phyloP scores from a whole-genome alignment of 305 asterid species.

The Fraxinus nigra region DNA sequence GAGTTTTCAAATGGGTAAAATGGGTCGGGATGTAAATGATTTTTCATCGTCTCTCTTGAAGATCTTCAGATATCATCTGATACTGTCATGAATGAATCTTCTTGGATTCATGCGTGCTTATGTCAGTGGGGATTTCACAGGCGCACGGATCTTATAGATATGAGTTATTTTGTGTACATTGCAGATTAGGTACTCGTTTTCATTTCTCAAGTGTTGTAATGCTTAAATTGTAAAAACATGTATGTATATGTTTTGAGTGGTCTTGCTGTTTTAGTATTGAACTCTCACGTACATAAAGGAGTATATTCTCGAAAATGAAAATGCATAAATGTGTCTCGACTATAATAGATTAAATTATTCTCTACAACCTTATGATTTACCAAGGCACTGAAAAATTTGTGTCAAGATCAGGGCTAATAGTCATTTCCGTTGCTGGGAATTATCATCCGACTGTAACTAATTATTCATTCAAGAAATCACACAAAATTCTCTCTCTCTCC shows the following conservation, averaged over 20 bases:
- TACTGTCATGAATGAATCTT: not conserved
- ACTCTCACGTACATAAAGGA: not conserved
- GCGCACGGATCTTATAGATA: conserved; percentile 30
- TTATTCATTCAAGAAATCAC: not conserved
- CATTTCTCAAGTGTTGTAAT: conserved; percentile 25
- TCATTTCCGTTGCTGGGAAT: not conserved
- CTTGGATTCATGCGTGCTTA: conserved; percentile 13
- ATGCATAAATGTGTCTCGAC: not conserved
- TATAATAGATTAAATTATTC: not conserved
- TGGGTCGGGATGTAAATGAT: conserved; percentile 77
- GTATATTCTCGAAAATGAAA: not conserved
- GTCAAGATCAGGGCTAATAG: not conserved
- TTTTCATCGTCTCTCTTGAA: not conserved
- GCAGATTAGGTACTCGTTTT: conserved; percentile 19
- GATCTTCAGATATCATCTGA: not conserved
- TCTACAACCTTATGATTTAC: not conserved
- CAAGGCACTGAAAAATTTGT: not conserved
- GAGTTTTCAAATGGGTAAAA: conserved; percentile 86
- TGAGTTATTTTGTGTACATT: conserved; percentile 48
- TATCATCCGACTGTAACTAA: not conserved
- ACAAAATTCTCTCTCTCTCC: not conserved
- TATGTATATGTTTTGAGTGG: conserved; percentile 20
- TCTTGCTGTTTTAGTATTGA: not conserved
- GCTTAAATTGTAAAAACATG: conserved; percentile 31
- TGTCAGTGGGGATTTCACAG: conserved; percentile 22